These are phyloP conservation scores for Xylaria sp. DNA, from an alignment of 495 filamentous ascomycete genomes.

Conservation along the genomic window DNA sequence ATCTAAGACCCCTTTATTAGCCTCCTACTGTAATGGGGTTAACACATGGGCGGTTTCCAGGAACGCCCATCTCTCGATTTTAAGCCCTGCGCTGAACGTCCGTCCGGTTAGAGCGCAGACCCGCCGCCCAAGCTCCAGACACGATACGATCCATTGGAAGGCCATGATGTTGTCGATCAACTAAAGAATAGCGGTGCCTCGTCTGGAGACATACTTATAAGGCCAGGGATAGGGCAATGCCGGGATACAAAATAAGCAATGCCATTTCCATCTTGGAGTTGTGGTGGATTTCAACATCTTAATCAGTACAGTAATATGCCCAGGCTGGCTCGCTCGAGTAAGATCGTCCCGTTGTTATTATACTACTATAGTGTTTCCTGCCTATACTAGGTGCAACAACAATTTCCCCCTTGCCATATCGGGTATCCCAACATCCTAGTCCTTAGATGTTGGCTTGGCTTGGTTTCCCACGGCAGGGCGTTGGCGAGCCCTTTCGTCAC, in stretches of 20 bases:
- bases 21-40: background rate
- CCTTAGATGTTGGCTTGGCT: background rate
- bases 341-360: slow-evolving; percentile 11
- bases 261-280: background rate
- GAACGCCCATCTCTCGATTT: background rate
- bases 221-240: background rate
- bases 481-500: slow-evolving; percentile 26
- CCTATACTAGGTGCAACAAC: background rate
- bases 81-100: background rate
- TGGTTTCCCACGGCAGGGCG: background rate
- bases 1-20: slow-evolving; percentile 7
- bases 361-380: background rate
- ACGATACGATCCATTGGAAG: background rate
- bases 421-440: slow-evolving; percentile 10
- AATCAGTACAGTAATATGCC: slow-evolving; percentile 6
- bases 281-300: background rate
- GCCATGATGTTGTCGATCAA: background rate
- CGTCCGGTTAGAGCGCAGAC: background rate
- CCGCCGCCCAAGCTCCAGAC: background rate
- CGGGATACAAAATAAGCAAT: background rate
- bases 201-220: background rate
- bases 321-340: background rate
- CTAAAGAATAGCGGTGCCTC: background rate
- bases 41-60: background rate
- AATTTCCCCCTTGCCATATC: slow-evolving; percentile 21